Evolutionary conservation across 441 rosid genomes (phyloP), one percentile per base, ranked within the genome.

Genomic region (Erodium chrysanthum): DNA sequence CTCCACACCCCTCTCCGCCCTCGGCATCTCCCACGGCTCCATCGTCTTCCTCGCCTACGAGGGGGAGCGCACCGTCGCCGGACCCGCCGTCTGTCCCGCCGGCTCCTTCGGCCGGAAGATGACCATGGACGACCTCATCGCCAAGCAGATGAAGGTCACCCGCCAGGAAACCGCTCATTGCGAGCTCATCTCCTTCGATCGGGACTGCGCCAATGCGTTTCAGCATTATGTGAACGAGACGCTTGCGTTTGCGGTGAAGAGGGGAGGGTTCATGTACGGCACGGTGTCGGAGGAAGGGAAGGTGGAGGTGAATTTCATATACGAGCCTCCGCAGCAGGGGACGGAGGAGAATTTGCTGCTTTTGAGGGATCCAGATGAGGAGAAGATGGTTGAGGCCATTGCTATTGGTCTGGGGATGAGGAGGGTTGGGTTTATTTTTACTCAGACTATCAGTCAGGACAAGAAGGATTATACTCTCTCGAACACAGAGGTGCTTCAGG

Each of bases 101-200:
- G 96, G 97, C 0, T 90, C 99, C 0, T 94, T 94, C 66, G 99
- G 99, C 18, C 85, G 91, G 64, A 94, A 94, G 89, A 94, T 94
- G 99, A 94, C 97, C 7, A 88, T 94, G 73, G 99, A 89, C n/a
- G 99, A 94, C 61, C 77, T 94, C 1, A 91, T 94, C 71, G 96
- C 99, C 14, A 84, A 81, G 33, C 99, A 94, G 85, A 91, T 90
- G 86, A 81, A 96, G 23, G 84, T 94, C 66, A 50, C 82, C 17
- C 85, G 99, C 11, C 97, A 94, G 71, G 98, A 92, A 70, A 79
- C 66, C 60, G 88, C 95, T 4, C 98, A 83, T 74, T 92, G 96
- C 74, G 92, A 85, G 33, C 78, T 95, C 8, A 94, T 89, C 31
- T 92, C 97, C 11, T 88, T 93, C 54, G 98, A 93, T 66, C 94